Evolutionary conservation across 148 eudicot species (phyloP), one percentile per base, ranked within the genome.

Genomic region (Camellia granthamiana): DNA sequence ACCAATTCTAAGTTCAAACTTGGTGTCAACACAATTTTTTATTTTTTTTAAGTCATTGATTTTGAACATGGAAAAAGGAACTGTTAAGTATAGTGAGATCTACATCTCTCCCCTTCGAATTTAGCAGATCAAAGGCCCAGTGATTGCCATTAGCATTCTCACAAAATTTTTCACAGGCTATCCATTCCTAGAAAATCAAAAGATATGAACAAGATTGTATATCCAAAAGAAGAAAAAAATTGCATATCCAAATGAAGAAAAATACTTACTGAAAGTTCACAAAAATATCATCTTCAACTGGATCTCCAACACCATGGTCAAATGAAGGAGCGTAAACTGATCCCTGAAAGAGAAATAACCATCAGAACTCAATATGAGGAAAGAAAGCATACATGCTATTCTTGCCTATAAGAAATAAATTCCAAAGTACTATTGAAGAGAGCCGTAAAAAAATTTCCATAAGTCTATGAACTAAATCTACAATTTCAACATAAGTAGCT

Each of bases 251-350:
- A 6, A 68, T 12, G 51, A 44, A 71, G 74, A 72, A 30, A 46
- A 78, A 23, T 55, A 85, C 97, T 85, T 83, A 96, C 99, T 91
- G 93, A 81, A 85, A 87, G 85, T 85, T 87, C 77, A 97, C 93
- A 84, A 90, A 97, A 81, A 97, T 89, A 81, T 92, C 99, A 85
- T 94, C 98, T 88, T 97, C 93, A 56, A 93, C 81, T 41, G 99
- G 99, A 87, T 97, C 99, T 80, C 99, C 99, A 69, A 92, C 92
- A 19, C 98, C 95, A 84, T 97, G 99, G 87, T 97, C 95, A 88
- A 97, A 97, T 42, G 99, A 97, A 67, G 99, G 99, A 58, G 82
- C 98, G 88, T 86, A 92, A 55, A 90, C 98, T 55, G 91, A 92
- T 84, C 99, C 99, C 99, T 97, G 85, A 13, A 83, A 52, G 55